phyloP scores from a whole-genome alignment of 106 monocot species.

The Platanthera guangdongensis region DNA sequence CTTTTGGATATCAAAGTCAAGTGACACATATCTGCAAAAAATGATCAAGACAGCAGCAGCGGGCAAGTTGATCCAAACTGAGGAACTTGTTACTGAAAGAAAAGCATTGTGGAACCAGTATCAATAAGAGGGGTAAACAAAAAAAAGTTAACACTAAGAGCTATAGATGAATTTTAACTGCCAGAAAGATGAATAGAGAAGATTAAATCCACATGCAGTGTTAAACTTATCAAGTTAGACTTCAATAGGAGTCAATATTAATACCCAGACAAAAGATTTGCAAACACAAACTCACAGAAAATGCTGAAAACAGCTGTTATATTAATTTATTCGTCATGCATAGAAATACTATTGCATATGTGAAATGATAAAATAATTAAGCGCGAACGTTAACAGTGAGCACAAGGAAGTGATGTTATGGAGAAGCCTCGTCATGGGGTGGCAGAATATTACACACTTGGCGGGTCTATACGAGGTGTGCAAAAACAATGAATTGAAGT shows the following conservation, averaged over 20 bases:
- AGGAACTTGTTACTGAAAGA: conserved; percentile 86
- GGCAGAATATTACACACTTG: too few relatives aligned
- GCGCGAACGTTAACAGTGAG: not conserved
- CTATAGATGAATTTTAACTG: not conserved
- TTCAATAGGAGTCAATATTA: too few relatives aligned
- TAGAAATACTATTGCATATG: not conserved
- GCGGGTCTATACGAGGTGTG: too few relatives aligned
- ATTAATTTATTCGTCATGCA: not conserved
- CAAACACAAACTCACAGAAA: not conserved
- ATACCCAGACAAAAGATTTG: not conserved
- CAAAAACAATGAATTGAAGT: too few relatives aligned
- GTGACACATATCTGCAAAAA: conserved; percentile 62
- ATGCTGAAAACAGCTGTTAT: not conserved
- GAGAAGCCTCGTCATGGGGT: too few relatives aligned
- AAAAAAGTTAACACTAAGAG: not conserved
- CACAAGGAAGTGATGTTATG: not conserved
- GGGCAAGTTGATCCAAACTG: conserved; percentile 91
- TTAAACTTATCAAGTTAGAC: not conserved
- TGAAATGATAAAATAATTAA: not conserved
- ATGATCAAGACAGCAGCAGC: conserved; percentile 66
- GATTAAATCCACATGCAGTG: not conserved
- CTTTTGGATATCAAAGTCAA: conserved; percentile 69
- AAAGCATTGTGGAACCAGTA: not conserved
- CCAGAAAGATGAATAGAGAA: not conserved
- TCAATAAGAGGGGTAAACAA: not conserved